Base-by-base conservation (phyloP, 2,329 filamentous ascomycete species). In the Hymenoscyphus scutula region DNA sequence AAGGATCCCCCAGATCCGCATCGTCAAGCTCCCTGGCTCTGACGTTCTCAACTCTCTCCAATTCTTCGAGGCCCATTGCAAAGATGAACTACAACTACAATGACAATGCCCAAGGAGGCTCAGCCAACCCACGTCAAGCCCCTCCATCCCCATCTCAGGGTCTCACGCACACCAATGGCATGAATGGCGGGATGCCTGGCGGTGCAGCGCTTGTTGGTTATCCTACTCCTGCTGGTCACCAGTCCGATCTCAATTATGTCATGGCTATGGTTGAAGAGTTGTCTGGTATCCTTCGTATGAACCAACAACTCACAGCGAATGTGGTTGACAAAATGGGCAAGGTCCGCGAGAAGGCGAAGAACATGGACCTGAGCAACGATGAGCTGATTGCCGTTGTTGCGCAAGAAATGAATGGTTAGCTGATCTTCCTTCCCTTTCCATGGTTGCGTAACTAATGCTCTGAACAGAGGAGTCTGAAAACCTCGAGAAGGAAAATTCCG, bases 261-360 rank as follows among this genome's bases (percentile, higher is more conserved):
- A 88, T 88, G 72, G 79, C 80, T 67, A 85, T 89, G 82, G 86
- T 89, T 11, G 86, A 89, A 70, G 84, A 87, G 72, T 78, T 89
- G 76, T 88, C 71, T 37, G 64, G 62, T 10, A 65, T 65, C 53
- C 63, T 69, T 34, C 65, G 61, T 30, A 64, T 62, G 45, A 67
- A 85, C 69, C 81, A 83, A 37, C 84, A 87, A 71, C 78, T 89
- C 32, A 81, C 84, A 13, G 84, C 87, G 58, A 87, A 87, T 72
- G 87, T 89, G 55, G 84, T 89, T 57, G 80, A 78, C n/a, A 84
- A 84, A 48, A 79, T 88, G 51, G 86, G 86, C 30, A 80, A 81
- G 62, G 84, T 89, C 67, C 82, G 86, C 63, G 82, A 80, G 69
- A 80, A 79, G 54, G 86, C 85, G 54, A 78, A 79, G 65, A 75